These are phyloP conservation scores for Linanthus parryae DNA, from an alignment of 148 eudicot genomes.

Conservation along the genomic window DNA sequence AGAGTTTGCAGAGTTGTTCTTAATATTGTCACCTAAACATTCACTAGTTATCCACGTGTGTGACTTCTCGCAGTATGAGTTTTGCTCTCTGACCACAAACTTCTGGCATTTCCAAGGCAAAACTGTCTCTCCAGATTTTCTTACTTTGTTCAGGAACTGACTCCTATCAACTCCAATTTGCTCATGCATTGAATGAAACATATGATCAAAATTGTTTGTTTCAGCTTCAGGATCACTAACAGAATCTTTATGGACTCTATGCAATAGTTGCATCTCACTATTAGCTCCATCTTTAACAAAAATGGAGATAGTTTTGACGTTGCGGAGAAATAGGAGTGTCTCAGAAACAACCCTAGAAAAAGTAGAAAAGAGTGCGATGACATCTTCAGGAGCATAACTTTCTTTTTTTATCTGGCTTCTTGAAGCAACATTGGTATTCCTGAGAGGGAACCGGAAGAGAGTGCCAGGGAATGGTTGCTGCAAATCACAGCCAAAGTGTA, in stretches of 20 bases:
- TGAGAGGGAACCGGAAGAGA: constrained; percentile 93
- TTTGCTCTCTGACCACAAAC: constrained; percentile 64
- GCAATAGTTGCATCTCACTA: constrained; percentile 80
- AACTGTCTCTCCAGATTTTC: constrained; percentile 39
- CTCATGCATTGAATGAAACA: constrained; percentile 53
- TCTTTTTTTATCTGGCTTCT: constrained; percentile 94
- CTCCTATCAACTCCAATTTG: constrained; percentile 45
- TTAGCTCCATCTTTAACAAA: constrained; percentile 71
- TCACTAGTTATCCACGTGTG: constrained; percentile 88
- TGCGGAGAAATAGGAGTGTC: constrained; percentile 83
- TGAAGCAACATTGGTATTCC: constrained; percentile 65
- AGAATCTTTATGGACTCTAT: constrained; percentile 53
- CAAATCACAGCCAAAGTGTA: constrained; percentile 93
- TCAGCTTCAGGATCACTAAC: constrained; percentile 55
- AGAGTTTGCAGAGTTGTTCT: constrained; percentile 30
- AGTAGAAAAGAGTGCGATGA: constrained; percentile 78
- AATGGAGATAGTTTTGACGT: constrained; percentile 81
- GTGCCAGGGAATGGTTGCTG: constrained; percentile 88
- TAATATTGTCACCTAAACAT: constrained; percentile 53
- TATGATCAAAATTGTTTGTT: constrained; percentile 39
- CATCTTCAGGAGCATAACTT: constrained; percentile 84
- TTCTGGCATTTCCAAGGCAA: constrained; percentile 88
- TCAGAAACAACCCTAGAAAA: constrained; percentile 86
- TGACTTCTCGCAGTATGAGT: constrained; percentile 33
- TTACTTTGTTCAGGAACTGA: constrained; percentile 63